A percentile compares a stretch with the other conserved stretches of the same genome.
These are phyloP conservation scores for Monotropa hypopitys DNA, from an alignment of 179 eudicot genomes.

Conservation along the genomic window DNA sequence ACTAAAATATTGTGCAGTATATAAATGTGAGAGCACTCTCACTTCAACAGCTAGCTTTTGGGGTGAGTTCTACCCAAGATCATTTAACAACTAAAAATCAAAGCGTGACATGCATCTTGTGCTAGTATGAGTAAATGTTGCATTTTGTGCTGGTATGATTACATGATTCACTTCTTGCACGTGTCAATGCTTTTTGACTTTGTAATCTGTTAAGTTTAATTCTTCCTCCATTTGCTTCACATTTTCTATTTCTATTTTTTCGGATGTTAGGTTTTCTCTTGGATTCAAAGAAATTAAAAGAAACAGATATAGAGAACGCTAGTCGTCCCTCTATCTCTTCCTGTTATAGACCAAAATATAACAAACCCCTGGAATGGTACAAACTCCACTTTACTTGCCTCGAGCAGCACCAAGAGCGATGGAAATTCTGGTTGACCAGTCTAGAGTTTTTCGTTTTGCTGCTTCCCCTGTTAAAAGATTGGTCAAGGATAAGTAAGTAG, in stretches of 20 bases:
- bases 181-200: background rate
- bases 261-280: background rate
- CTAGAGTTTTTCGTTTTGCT: constrained; percentile 30
- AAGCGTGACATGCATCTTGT: background rate
- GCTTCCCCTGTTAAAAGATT: constrained; percentile 33
- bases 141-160: background rate
- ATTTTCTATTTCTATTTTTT: background rate
- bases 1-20: too few species aligned
- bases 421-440: constrained; percentile 51
- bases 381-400: constrained; percentile 23
- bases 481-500: background rate
- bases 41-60: too few species aligned
- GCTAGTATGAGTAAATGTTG: background rate
- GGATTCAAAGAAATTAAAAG: background rate
- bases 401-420: constrained; percentile 50
- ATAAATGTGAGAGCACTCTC: too few species aligned
- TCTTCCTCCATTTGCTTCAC: background rate
- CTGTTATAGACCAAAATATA: background rate
- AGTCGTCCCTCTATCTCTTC: background rate
- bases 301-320: background rate
- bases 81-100: too few species aligned
- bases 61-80: too few species aligned
- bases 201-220: background rate
- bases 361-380: background rate
- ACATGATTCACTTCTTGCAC: background rate